Conservation (phyloP, 257 asterid genomes). For the Perilla frutescens region DNA sequence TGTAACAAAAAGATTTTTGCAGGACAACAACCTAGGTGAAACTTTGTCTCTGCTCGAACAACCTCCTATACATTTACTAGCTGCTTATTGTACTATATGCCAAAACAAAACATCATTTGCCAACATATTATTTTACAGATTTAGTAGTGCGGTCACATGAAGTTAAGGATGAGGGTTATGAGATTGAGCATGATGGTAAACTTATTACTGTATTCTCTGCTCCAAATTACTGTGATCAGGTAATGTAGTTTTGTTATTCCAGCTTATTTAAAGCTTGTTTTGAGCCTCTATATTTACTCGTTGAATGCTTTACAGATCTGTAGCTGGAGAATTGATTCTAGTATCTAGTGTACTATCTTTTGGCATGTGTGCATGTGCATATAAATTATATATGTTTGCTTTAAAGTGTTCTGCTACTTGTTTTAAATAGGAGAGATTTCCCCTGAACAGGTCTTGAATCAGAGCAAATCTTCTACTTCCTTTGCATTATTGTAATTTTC, state of each 20-base stretch:
- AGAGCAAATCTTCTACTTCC: not conserved
- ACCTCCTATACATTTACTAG: conserved; percentile 4
- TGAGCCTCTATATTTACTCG: conserved; percentile 12
- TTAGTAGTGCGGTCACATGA: conserved; percentile 99
- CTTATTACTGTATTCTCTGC: conserved; percentile 97
- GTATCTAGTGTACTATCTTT: not conserved
- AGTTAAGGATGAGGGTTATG: conserved; percentile 98
- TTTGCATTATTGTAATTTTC: conserved; percentile 5
- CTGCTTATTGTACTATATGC: conserved; percentile 9
- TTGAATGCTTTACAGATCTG: conserved; percentile 1
- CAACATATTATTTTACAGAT: conserved; percentile 53
- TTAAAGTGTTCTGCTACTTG: not conserved
- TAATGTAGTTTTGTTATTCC: conserved; percentile 40
- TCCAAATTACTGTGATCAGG: conserved; percentile 99
- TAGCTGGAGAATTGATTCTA: not conserved
- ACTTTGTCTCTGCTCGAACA: conserved; percentile 12
- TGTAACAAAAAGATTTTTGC: conserved; percentile 87
- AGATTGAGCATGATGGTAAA: conserved; percentile 97
- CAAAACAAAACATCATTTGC: conserved; percentile 7
- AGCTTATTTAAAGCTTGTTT: conserved; percentile 25
- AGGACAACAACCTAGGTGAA: conserved; percentile 85
- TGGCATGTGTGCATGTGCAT: not conserved
- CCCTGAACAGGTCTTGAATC: conserved; percentile 2
- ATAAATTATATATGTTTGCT: not conserved
- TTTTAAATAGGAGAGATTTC: not conserved